Conservation (phyloP, 2,329 filamentous ascomycete genomes). For the Colletotrichum siamense region DNA sequence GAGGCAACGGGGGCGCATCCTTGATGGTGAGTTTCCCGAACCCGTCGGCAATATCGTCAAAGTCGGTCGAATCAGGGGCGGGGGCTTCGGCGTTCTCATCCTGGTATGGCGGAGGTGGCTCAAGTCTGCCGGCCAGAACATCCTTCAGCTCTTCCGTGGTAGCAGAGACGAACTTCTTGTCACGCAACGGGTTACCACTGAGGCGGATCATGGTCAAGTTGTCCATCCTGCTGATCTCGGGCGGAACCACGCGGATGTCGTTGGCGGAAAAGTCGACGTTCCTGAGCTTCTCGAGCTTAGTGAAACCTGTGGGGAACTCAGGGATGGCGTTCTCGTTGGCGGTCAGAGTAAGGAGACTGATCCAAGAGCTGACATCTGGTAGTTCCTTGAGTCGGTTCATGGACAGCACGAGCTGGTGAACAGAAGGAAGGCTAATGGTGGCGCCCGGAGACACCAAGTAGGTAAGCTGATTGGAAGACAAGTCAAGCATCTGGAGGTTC, state of each 20-base stretch:
- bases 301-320: slow-evolving; percentile 78
- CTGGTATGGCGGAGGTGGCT: slow-evolving; percentile 55
- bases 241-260: slow-evolving; percentile 76
- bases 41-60: slow-evolving; percentile 35
- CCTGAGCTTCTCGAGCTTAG: slow-evolving; percentile 69
- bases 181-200: slow-evolving; percentile 87
- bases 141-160: slow-evolving; percentile 82
- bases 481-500: slow-evolving; percentile 76
- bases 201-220: slow-evolving; percentile 76
- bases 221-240: slow-evolving; percentile 81
- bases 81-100: slow-evolving; percentile 25
- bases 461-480: slow-evolving; percentile 76
- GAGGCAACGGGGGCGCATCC: not conserved
- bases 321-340: slow-evolving; percentile 84
- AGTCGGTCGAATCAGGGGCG: slow-evolving; percentile 28
- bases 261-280: slow-evolving; percentile 88
- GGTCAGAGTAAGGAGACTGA: slow-evolving; percentile 72
- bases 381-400: slow-evolving; percentile 79
- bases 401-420: slow-evolving; percentile 78
- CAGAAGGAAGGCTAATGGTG: slow-evolving; percentile 67
- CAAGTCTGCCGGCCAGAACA: slow-evolving; percentile 70
- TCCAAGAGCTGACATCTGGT: slow-evolving; percentile 78
- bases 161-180: slow-evolving; percentile 85
- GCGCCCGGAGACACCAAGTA: slow-evolving; percentile 51
- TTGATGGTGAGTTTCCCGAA: slow-evolving; percentile 11